Evolutionary conservation across 169 alveolate genomes (phyloP).

Genomic region (Plasmodium cynomolgi): DNA sequence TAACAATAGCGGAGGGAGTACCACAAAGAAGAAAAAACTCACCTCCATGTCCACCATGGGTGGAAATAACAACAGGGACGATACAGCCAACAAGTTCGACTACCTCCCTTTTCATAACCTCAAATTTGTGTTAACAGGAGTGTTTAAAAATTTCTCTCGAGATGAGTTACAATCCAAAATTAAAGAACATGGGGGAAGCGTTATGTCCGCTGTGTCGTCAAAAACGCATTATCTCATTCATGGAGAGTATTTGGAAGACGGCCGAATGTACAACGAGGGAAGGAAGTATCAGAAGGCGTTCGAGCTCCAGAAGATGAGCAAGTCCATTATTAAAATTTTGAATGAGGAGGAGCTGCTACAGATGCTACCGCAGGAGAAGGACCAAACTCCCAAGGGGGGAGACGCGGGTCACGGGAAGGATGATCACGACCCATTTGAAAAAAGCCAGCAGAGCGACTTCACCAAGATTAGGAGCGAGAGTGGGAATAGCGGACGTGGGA

Average conservation of each 20-base stretch:
- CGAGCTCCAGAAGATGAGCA: conserved; percentile 74
- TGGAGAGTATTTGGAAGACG: conserved; percentile 96
- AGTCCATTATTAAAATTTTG: conserved; percentile 79
- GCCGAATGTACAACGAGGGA: conserved; percentile 92
- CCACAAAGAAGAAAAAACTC: not conserved
- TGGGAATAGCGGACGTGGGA: not conserved
- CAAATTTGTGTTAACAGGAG: conserved; percentile 93
- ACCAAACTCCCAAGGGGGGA: conserved; percentile 15
- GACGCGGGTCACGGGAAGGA: not conserved
- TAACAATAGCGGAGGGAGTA: not conserved
- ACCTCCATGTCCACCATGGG: not conserved
- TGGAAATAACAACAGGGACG: not conserved
- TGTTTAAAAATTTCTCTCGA: conserved; percentile 84
- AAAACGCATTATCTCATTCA: conserved; percentile 91
- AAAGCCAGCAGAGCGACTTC: not conserved
- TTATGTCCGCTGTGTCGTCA: conserved; percentile 92
- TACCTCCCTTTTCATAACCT: conserved; percentile 75
- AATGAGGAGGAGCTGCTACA: conserved; percentile 87
- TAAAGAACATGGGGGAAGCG: conserved; percentile 92
- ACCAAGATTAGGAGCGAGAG: not conserved
- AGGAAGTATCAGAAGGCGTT: conserved; percentile 91
- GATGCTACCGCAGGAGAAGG: conserved; percentile 76
- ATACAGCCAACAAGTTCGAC: conserved; percentile 12
- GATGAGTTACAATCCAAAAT: conserved; percentile 84
- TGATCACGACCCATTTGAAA: not conserved